These are phyloP conservation scores for Monosporozyma solicola DNA, from an alignment of 805 yeast genomes.

Conservation along the genomic window DNA sequence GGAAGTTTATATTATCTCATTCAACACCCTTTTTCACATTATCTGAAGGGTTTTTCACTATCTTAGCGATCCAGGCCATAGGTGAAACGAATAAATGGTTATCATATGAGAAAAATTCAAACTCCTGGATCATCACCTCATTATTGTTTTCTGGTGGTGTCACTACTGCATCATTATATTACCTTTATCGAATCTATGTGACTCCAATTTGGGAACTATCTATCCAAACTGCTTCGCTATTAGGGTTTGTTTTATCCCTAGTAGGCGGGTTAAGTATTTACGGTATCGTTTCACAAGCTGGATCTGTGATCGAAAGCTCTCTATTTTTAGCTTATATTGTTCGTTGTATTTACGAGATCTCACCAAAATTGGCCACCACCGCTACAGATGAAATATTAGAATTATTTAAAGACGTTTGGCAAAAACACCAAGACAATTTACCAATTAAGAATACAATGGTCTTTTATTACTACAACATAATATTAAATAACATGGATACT, in stretches of 20 bases:
- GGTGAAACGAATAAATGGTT: conserved; percentile 77
- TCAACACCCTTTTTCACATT: conserved; percentile 86
- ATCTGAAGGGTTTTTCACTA: conserved; percentile 87
- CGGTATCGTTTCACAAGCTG: conserved; percentile 76
- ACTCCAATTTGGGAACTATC: conserved; percentile 67
- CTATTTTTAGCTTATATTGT: conserved; percentile 84
- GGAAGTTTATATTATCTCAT: conserved; percentile 65
- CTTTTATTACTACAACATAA: conserved; percentile 22
- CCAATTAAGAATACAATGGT: conserved; percentile 27
- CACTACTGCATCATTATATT: conserved; percentile 67
- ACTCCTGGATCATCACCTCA: conserved; percentile 69
- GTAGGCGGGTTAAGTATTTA: conserved; percentile 66
- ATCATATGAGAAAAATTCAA: conserved; percentile 43
- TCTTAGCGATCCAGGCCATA: conserved; percentile 82
- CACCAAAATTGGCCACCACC: conserved; percentile 70
- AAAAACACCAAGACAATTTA: conserved; percentile 27
- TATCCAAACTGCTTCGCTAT: conserved; percentile 63
- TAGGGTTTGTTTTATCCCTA: conserved; percentile 77
- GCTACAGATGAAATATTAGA: conserved; percentile 37
- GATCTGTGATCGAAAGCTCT: conserved; percentile 86
- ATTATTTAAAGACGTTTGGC: conserved; percentile 33
- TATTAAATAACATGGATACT: conserved; percentile 19
- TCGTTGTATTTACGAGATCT: conserved; percentile 84
- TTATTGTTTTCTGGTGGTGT: conserved; percentile 65
- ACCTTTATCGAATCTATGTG: conserved; percentile 74